Evolutionary conservation across 2,329 filamentous ascomycete genomes (phyloP), one percentile per base, ranked within the genome.

Genomic region (Allantophomopsis lycopodina): DNA sequence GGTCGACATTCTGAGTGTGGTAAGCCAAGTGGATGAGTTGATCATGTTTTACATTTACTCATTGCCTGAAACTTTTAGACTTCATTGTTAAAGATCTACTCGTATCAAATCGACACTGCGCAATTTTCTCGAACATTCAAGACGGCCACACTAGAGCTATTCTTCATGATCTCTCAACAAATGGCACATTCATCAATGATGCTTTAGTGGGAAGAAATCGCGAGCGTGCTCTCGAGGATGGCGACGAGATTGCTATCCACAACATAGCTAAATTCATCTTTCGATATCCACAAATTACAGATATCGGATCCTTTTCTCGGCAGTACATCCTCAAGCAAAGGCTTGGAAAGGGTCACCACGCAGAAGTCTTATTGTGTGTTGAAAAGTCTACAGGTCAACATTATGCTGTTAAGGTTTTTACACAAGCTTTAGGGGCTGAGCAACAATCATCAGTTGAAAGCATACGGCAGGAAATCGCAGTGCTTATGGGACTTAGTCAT

Each of bases 181-280:
- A 98, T 56, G 91, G 91, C 38, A 98, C 93, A 0, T 98, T 88
- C 56, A 81, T 98, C 51, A 96, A 96, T 54, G 87, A 95, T 51
- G 81, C 79, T 13, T 71, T 94, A 23, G 75, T 98, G 17, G 91
- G 91, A 17, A 80, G 89, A 39, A 98, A 98, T 59, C 86, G 94
- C 59, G 74, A 86, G 40, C 76, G 89, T 42, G 86, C 94, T 56
- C 69, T 98, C 20, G 71, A 87, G 50, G 86, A 96, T 50, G 79
- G 83, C 31, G 91, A 98, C 49, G 88, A 96, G 58, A 83, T 98
- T 38, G 82, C 83, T 6, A 79, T 98, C 23, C 69, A 94, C 37
- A 79, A 86, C 51, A 79, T 84, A 54, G 85, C 84, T 7, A 77
- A 85, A 18, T 98, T 93, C 60, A 75, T 94, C 41, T 98, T 98